Evolutionary conservation across 2,329 filamentous ascomycete species (phyloP).

Genomic region (Verticillium longisporum): DNA sequence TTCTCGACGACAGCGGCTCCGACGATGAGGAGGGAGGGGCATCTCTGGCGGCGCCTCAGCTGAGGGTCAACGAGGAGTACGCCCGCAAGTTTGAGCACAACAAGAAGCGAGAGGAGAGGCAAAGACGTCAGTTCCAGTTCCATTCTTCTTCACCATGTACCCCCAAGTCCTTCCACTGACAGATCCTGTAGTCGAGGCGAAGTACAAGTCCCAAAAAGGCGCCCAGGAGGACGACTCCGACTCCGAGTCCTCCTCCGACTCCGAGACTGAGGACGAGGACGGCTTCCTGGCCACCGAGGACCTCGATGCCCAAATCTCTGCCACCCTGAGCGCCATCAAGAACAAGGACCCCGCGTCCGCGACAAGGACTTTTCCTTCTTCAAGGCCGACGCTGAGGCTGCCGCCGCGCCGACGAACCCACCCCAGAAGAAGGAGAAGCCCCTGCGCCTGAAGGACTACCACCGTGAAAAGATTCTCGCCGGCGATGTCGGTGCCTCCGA

Average conservation of each 20-base stretch:
- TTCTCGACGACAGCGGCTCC: slow-evolving; percentile 49
- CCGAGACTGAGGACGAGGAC: slow-evolving; percentile 84
- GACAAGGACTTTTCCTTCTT: slow-evolving; percentile 70
- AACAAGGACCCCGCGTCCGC: slow-evolving; percentile 86
- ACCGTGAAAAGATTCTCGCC: slow-evolving; percentile 78
- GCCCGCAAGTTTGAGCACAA: slow-evolving; percentile 91
- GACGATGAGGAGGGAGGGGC: slow-evolving; percentile 31
- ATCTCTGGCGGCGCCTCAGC: slow-evolving; percentile 27
- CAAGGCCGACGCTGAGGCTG: slow-evolving; percentile 39
- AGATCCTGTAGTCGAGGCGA: slow-evolving; percentile 70
- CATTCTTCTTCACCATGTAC: not conserved
- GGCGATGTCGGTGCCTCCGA: slow-evolving; percentile 57
- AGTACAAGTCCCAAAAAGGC: slow-evolving; percentile 51
- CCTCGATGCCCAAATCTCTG: slow-evolving; percentile 80
- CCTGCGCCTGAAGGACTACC: slow-evolving; percentile 82
- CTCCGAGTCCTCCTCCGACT: slow-evolving; percentile 60
- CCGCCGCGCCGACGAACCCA: slow-evolving; percentile 16
- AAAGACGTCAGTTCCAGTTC: slow-evolving; percentile 46
- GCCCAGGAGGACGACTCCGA: slow-evolving; percentile 39
- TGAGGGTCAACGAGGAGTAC: slow-evolving; percentile 88
- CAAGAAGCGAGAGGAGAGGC: slow-evolving; percentile 87
- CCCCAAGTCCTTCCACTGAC: not conserved
- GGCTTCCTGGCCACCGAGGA: slow-evolving; percentile 80
- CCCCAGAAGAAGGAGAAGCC: slow-evolving; percentile 69
- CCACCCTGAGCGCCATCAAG: slow-evolving; percentile 79